Conservation (phyloP, 345 rosid species). For the Raphanus raphanistrum region DNA sequence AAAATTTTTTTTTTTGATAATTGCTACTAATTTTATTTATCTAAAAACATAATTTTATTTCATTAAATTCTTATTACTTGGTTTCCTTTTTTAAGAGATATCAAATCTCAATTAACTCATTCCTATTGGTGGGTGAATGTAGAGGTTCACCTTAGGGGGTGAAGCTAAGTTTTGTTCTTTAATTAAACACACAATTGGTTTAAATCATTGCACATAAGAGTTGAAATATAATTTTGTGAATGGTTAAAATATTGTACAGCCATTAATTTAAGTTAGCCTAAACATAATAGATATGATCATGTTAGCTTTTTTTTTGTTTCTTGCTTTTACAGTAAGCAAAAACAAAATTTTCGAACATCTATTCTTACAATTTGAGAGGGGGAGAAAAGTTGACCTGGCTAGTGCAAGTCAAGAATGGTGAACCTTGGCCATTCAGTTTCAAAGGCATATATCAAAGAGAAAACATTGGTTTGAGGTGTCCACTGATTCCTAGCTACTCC, state of each 20-base stretch:
- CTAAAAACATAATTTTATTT: too few species aligned
- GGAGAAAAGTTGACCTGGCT: background rate
- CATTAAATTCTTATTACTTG: too few species aligned
- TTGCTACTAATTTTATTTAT: too few species aligned
- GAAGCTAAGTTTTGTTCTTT: too few species aligned
- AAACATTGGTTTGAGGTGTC: background rate
- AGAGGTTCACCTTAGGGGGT: too few species aligned
- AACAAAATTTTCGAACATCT: background rate
- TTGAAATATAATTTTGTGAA: background rate
- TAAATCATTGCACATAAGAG: background rate
- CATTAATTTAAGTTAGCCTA: background rate
- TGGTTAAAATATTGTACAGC: background rate
- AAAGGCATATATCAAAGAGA: constrained; percentile 8
- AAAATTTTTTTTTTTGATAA: too few species aligned
- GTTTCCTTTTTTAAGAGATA: too few species aligned
- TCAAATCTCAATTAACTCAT: too few species aligned
- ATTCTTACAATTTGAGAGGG: background rate
- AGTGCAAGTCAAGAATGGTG: background rate
- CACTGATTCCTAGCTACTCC: too few species aligned
- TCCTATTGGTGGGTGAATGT: too few species aligned
- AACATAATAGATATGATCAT: background rate
- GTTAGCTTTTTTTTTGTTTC: background rate
- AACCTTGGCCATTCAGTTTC: background rate
- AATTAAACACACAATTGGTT: too few species aligned
- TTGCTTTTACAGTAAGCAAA: background rate